Conservation (phyloP, 2,329 filamentous ascomycete species). For the Sporothrix variecibatus region DNA sequence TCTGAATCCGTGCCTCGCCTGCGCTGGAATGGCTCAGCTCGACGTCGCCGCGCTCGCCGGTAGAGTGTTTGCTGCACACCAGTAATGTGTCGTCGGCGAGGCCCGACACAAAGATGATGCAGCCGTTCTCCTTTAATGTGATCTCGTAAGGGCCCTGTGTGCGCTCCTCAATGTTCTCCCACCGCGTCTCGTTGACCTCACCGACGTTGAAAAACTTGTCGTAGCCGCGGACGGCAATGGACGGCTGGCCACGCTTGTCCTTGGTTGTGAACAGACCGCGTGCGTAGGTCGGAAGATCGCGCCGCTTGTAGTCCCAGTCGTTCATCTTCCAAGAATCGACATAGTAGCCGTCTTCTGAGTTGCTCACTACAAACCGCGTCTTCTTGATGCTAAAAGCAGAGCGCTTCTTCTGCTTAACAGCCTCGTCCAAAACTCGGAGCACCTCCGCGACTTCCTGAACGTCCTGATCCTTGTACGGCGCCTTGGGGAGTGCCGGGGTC, state of each 20-base stretch:
- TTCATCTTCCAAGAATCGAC: constrained; percentile 93
- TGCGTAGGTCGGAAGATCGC: constrained; percentile 84
- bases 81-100: constrained; percentile 85
- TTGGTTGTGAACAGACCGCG: constrained; percentile 87
- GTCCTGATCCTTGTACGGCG: constrained; percentile 71
- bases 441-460: constrained; percentile 66
- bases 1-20: constrained; percentile 79
- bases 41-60: constrained; percentile 71
- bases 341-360: constrained; percentile 62
- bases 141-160: constrained; percentile 91
- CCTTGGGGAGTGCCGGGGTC: constrained; percentile 35
- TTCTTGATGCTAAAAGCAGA: constrained; percentile 74
- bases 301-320: constrained; percentile 94
- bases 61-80: constrained; percentile 99
- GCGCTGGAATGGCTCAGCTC: constrained; percentile 79
- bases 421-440: constrained; percentile 62
- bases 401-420: constrained; percentile 56
- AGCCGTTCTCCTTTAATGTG: constrained; percentile 98
- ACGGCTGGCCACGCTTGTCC: constrained; percentile 62
- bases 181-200: constrained; percentile 80
- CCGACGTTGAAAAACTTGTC: constrained; percentile 98
- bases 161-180: constrained; percentile 72
- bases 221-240: constrained; percentile 88
- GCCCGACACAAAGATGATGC: constrained; percentile 95
- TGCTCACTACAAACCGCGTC: constrained; percentile 69